Percentiles rank a stretch among this genome's conserved stretches.
Conservation (phyloP, 225 moss, liverwort and hornwort genomes). For the Pseudisothecium myosuroides region DNA sequence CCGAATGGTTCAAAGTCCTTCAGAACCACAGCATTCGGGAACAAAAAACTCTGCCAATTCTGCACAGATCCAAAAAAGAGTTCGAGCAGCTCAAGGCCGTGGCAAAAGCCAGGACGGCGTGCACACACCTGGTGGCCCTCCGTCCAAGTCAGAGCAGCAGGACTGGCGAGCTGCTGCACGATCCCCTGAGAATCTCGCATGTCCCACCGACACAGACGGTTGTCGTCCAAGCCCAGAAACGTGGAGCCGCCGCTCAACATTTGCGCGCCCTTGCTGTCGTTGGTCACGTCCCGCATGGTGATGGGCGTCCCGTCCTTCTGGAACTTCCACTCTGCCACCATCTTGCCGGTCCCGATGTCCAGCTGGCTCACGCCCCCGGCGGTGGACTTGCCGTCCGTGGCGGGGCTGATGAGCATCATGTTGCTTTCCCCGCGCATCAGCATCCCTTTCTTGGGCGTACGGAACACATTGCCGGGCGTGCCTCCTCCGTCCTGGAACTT, state of each 20-base stretch:
- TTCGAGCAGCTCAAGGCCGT: background rate
- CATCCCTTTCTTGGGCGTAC: constrained; percentile 90
- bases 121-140: constrained; percentile 72
- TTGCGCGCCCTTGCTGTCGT: constrained; percentile 84
- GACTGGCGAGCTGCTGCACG: constrained; percentile 84
- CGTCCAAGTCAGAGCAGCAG: constrained; percentile 59
- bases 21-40: background rate
- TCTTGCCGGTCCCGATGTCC: constrained; percentile 70
- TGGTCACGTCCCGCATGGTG: constrained; percentile 82
- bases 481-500: constrained; percentile 34
- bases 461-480: constrained; percentile 16
- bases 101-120: background rate
- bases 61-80: background rate
- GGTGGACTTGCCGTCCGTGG: constrained; percentile 33
- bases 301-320: constrained; percentile 87
- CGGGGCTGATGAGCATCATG: constrained; percentile 89
- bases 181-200: constrained; percentile 80
- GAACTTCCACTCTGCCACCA: constrained; percentile 92
- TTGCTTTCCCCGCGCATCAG: constrained; percentile 77
- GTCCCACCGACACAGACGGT: constrained; percentile 89
- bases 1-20: background rate
- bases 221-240: constrained; percentile 91
- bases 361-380: constrained; percentile 87
- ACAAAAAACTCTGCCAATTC: background rate
- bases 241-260: constrained; percentile 50